A percentile compares a stretch with the other conserved stretches of the same genome.
phyloP scores from a whole-genome alignment of 2,329 filamentous ascomycete genomes.

The Clonostachys rosea region DNA sequence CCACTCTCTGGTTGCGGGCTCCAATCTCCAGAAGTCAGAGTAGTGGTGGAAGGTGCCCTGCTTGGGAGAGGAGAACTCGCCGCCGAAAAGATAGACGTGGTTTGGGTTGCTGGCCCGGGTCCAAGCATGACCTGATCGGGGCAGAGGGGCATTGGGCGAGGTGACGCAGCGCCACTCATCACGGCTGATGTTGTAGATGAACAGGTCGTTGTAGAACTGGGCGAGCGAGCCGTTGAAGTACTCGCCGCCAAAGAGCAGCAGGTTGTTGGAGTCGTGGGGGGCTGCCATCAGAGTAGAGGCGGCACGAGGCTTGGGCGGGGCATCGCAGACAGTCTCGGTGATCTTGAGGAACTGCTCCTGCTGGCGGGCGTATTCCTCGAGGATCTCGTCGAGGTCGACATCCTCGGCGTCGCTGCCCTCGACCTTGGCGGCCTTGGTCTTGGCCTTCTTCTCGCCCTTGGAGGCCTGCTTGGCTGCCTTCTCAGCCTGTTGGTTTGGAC shows the following conservation, averaged over 20 bases:
- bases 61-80: slow-evolving; percentile 94
- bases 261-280: slow-evolving; percentile 79
- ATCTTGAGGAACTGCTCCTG: slow-evolving; percentile 94
- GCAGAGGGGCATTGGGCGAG: slow-evolving; percentile 85
- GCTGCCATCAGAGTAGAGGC: slow-evolving; percentile 81
- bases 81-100: slow-evolving; percentile 88
- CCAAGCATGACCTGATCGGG: slow-evolving; percentile 91
- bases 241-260: slow-evolving; percentile 92
- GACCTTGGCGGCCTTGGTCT: slow-evolving; percentile 62
- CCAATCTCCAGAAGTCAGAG: slow-evolving; percentile 95
- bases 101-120: slow-evolving; percentile 81
- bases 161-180: slow-evolving; percentile 91
- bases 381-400: slow-evolving; percentile 85
- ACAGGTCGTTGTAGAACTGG: slow-evolving; percentile 62
- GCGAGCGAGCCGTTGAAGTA: slow-evolving; percentile 91
- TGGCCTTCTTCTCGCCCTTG: slow-evolving; percentile 84
- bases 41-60: slow-evolving; percentile 99
- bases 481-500: slow-evolving; percentile 36
- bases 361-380: slow-evolving; percentile 87
- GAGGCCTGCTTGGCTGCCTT: slow-evolving; percentile 78
- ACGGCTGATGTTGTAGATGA: slow-evolving; percentile 71
- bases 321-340: slow-evolving; percentile 70
- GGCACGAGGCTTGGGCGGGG: slow-evolving; percentile 71
- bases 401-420: slow-evolving; percentile 89
- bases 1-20: slow-evolving; percentile 84